Evolutionary conservation across 2,329 filamentous ascomycete genomes (phyloP), one percentile per base, ranked within the genome.

Genomic region (Trichoderma aggressivum): DNA sequence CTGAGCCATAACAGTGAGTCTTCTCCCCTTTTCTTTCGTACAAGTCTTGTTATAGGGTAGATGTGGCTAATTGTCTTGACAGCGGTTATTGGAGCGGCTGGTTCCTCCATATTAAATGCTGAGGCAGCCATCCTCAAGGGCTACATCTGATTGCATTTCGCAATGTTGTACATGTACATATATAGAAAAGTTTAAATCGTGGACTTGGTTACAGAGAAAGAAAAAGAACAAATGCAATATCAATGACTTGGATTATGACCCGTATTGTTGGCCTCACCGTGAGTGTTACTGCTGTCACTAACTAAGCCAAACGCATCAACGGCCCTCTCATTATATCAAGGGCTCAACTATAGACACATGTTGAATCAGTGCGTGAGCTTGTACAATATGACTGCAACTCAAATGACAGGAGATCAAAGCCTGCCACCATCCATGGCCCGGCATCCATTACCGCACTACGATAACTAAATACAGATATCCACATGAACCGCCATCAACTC

Each of bases 21-120:
- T 26, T 18, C 4, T 32, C 24, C 24, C 14, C 36, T 26, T 16
- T 24, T 32, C 30, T 12, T 61, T 21, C 2, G 24, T 39, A 4
- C 2, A 2, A 14, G 21, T 50, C 10, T 43, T 43, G 16, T 39
- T 34, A 34, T 24, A 26, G 47, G 43, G 43, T 63, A 43, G n/a
- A n/a, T 61, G 6, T 16, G 24, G 39, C 12, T 24, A 61, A 24
- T 34, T 12, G 11, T 16, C 2, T 14, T 3, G 56, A 11, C 18
- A 89, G 90, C 95, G 73, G 92, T 99, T 70, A 95, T 99, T 80
- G 95, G 95, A 75, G 96, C 96, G 36, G 94, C 95, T n/a, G 96
- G 96, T 12, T 97, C 94, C 2, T 97, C 93, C 36, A 97, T 98
- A 82, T 82, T 98, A 76, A 98, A 98, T 78, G 94, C 94, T 32